A percentile compares a stretch with the other conserved stretches of the same genome.
These are phyloP conservation scores for Trametes versicolor DNA, from an alignment of 1,284 basidiomycete genomes.

Conservation along the genomic window DNA sequence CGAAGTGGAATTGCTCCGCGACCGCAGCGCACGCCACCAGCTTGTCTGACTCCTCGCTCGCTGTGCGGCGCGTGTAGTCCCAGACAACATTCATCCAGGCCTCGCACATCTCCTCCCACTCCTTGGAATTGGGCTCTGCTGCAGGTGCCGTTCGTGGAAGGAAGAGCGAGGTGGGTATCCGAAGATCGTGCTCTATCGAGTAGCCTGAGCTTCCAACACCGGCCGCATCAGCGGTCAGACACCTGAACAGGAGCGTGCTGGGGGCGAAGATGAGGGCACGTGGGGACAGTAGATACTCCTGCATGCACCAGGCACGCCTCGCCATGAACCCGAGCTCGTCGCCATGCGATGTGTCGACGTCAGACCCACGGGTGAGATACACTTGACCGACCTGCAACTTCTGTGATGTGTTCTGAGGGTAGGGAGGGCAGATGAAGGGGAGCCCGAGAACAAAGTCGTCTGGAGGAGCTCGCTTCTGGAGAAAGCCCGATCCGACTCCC, in stretches of 20 bases:
- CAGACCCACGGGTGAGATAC: no score
- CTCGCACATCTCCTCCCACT: constrained; percentile 2
- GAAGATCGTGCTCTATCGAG: neutral
- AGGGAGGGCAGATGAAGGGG: constrained; percentile 4
- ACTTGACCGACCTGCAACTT: constrained; percentile 12
- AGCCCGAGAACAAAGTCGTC: neutral
- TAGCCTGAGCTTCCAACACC: constrained; percentile 16
- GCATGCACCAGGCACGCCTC: constrained; percentile 29
- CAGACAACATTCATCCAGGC: constrained; percentile 24
- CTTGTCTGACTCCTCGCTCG: constrained; percentile 24
- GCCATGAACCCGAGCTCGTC: constrained; percentile 8
- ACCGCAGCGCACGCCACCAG: constrained; percentile 27
- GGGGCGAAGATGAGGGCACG: constrained; percentile 27
- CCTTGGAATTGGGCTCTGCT: neutral
- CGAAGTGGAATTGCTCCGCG: constrained; percentile 27
- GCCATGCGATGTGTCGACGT: no score
- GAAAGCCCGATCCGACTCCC: neutral
- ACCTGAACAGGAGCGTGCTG: constrained; percentile 27
- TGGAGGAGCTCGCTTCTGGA: neutral
- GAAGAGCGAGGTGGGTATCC: constrained; percentile 22
- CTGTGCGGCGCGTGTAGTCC: constrained; percentile 24
- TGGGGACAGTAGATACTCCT: constrained; percentile 26
- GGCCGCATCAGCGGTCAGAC: constrained; percentile 22
- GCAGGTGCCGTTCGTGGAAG: constrained; percentile 2
- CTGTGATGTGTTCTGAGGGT: neutral